phyloP scores from a whole-genome alignment of 2,329 filamentous ascomycete genomes.

The Trichoderma afroharzianum region DNA sequence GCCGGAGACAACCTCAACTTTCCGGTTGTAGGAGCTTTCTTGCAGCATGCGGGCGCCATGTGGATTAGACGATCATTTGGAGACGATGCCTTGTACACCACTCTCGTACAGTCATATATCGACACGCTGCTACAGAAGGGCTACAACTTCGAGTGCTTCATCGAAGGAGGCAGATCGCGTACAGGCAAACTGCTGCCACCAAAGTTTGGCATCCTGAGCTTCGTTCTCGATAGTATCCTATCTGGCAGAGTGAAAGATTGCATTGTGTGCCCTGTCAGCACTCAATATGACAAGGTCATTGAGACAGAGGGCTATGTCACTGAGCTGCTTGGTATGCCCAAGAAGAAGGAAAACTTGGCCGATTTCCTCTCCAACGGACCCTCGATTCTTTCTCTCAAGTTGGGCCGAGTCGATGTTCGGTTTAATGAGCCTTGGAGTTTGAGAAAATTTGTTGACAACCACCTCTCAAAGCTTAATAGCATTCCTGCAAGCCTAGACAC shows the following conservation, averaged over 20 bases:
- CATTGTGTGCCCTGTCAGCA: constrained; percentile 92
- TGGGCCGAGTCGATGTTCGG: constrained; percentile 89
- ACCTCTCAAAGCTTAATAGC: constrained; percentile 55
- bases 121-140: constrained; percentile 87
- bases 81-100: constrained; percentile 84
- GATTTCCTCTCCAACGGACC: constrained; percentile 84
- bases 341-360: constrained; percentile 88
- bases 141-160: constrained; percentile 95
- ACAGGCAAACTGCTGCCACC: constrained; percentile 92
- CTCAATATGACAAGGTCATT: constrained; percentile 98
- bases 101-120: constrained; percentile 93
- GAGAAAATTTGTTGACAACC: constrained; percentile 73
- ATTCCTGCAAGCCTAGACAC: constrained; percentile 42
- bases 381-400: constrained; percentile 79
- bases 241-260: constrained; percentile 86
- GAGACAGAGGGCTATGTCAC: constrained; percentile 96
- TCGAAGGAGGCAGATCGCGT: constrained; percentile 87
- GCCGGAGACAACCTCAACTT: constrained; percentile 97
- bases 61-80: constrained; percentile 92
- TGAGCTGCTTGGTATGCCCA: constrained; percentile 88
- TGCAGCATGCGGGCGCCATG: constrained; percentile 97
- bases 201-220: constrained; percentile 92
- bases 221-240: constrained; percentile 84
- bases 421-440: constrained; percentile 97
- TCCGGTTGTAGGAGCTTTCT: constrained; percentile 79